Conservation (phyloP, 2,329 filamentous ascomycete species). For the Botryotinia calthae region DNA sequence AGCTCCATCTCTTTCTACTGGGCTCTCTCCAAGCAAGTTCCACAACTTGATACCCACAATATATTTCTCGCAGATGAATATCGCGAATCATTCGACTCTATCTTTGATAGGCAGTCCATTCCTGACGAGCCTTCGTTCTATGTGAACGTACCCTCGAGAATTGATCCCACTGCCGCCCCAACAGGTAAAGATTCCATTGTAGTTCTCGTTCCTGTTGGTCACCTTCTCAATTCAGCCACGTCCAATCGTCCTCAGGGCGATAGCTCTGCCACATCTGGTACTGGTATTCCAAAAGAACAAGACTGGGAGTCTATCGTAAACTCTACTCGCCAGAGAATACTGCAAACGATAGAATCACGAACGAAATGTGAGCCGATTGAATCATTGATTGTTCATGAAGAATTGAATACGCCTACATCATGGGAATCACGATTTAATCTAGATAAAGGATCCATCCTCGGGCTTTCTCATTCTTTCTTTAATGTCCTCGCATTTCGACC, state of each 20-base stretch:
- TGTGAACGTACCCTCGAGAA: constrained; percentile 69
- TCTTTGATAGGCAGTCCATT: constrained; percentile 67
- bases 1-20: constrained; percentile 77
- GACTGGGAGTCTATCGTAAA: constrained; percentile 62
- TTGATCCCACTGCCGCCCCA: constrained; percentile 67
- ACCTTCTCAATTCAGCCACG: constrained; percentile 53
- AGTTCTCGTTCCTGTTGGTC: constrained; percentile 70
- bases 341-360: constrained; percentile 58
- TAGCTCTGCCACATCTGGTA: constrained; percentile 10
- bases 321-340: constrained; percentile 57
- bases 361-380: constrained; percentile 53
- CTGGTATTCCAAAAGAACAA: constrained; percentile 44
- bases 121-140: constrained; percentile 72
- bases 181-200: constrained; percentile 63
- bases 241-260: constrained; percentile 31
- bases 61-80: constrained; percentile 76
- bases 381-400: constrained; percentile 48
- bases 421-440: constrained; percentile 72
- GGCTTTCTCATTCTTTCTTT: constrained; percentile 70
- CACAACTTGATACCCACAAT: constrained; percentile 67
- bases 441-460: constrained; percentile 71
- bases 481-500: constrained; percentile 68
- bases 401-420: constrained; percentile 61
- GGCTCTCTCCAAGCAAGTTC: constrained; percentile 59
- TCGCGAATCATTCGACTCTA: constrained; percentile 69